A percentile compares a stretch with the other conserved stretches of the same genome.
Evolutionary conservation across 2,329 filamentous ascomycete species (phyloP).

Genomic region (Hypomyces perniciosus): DNA sequence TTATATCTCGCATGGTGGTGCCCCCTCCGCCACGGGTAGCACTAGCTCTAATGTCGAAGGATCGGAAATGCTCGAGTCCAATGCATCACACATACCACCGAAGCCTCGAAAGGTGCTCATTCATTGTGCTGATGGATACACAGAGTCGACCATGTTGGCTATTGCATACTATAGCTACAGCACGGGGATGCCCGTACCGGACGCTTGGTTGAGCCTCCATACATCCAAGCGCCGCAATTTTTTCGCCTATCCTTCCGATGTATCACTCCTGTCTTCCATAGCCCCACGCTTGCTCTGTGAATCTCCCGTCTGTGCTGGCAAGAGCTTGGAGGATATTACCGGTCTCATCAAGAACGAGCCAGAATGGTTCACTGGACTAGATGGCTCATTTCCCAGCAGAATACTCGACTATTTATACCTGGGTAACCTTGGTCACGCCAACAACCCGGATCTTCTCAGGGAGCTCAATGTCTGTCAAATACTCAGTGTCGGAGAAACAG

Average conservation of each 20-base stretch:
- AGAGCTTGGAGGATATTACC: slow-evolving; percentile 47
- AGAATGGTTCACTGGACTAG: slow-evolving; percentile 73
- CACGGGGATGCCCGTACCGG: slow-evolving; percentile 70
- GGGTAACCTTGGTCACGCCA: slow-evolving; percentile 87
- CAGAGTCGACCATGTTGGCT: slow-evolving; percentile 82
- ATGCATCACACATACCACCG: slow-evolving; percentile 13
- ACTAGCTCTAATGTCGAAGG: slow-evolving; percentile 25
- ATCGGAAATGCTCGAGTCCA: slow-evolving; percentile 17
- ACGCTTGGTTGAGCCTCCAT: slow-evolving; percentile 85
- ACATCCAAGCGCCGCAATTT: slow-evolving; percentile 80
- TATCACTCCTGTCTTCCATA: slow-evolving; percentile 71
- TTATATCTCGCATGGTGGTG: slow-evolving; percentile 65
- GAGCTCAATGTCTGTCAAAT: slow-evolving; percentile 81
- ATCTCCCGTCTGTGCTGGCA: slow-evolving; percentile 51
- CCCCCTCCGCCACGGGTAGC: slow-evolving; percentile 31
- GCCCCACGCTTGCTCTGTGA: slow-evolving; percentile 68
- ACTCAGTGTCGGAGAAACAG: slow-evolving; percentile 84
- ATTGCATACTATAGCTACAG: slow-evolving; percentile 93
- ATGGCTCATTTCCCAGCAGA: slow-evolving; percentile 85
- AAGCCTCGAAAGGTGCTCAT: slow-evolving; percentile 67
- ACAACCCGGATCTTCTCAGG: slow-evolving; percentile 77
- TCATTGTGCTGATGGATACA: slow-evolving; percentile 94
- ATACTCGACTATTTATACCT: slow-evolving; percentile 94
- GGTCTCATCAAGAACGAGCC: slow-evolving; percentile 56
- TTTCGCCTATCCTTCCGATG: slow-evolving; percentile 91